phyloP scores from a whole-genome alignment of 306 rosid genomes.

The Quercus engelmannii region DNA sequence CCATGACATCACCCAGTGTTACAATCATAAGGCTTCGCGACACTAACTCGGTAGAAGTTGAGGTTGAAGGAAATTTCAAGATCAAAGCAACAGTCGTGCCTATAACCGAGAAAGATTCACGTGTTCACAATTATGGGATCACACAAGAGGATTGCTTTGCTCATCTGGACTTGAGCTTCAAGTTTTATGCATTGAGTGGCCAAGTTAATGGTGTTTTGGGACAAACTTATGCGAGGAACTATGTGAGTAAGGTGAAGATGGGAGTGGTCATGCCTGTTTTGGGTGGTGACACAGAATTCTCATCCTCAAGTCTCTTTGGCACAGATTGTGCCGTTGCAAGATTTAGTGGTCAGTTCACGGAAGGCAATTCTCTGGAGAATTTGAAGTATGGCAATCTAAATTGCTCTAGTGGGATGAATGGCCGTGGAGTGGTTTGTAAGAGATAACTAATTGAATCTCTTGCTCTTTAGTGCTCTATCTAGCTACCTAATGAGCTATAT shows the following conservation, averaged over 20 bases:
- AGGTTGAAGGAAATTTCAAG: slow-evolving; percentile 19
- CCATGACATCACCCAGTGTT: background rate
- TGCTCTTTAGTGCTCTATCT: background rate
- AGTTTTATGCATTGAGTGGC: slow-evolving; percentile 21
- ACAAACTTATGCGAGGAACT: slow-evolving; percentile 17
- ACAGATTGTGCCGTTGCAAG: slow-evolving; percentile 26
- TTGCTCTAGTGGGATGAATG: slow-evolving; percentile 32
- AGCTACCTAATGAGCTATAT: background rate
- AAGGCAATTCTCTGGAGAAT: background rate
- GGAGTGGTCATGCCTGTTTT: slow-evolving; percentile 41
- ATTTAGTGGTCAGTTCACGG: background rate
- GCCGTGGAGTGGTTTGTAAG: slow-evolving; percentile 43
- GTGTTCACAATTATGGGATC: slow-evolving; percentile 20
- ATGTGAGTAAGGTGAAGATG: slow-evolving; percentile 37
- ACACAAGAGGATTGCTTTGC: slow-evolving; percentile 31
- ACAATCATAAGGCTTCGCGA: background rate
- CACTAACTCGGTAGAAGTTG: slow-evolving; percentile 17
- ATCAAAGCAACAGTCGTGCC: slow-evolving; percentile 30
- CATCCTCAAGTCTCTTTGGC: slow-evolving; percentile 27
- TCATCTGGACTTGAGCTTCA: slow-evolving; percentile 34
- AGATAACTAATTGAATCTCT: slow-evolving; percentile 7
- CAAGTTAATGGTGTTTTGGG: slow-evolving; percentile 33
- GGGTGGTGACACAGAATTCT: slow-evolving; percentile 37
- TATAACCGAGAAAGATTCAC: slow-evolving; percentile 10
- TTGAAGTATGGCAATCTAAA: slow-evolving; percentile 15